These are phyloP conservation scores for Schizothecium vesticola DNA, from an alignment of 495 filamentous ascomycete species.

Conservation along the genomic window DNA sequence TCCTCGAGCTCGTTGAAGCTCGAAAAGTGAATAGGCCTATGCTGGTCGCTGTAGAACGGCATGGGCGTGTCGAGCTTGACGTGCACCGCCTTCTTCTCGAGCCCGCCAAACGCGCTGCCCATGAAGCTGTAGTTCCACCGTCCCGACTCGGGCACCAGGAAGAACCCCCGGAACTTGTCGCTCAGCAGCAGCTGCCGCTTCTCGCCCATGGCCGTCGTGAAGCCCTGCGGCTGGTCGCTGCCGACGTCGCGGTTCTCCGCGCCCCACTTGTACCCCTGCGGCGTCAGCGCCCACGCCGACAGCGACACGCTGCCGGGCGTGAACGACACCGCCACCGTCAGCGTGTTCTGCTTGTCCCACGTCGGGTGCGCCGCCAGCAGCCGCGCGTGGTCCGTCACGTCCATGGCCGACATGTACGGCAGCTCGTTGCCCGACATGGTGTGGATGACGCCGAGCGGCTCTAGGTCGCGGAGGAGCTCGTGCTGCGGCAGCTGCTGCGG, in stretches of 20 bases:
- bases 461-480: conserved; percentile 79
- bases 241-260: conserved; percentile 89
- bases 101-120: conserved; percentile 74
- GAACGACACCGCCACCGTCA: conserved; percentile 95
- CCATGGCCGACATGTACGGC: conserved; percentile 88
- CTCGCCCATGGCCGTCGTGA: conserved; percentile 86
- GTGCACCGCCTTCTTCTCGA: conserved; percentile 85
- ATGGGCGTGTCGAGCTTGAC: conserved; percentile 91
- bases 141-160: conserved; percentile 86
- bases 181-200: conserved; percentile 91
- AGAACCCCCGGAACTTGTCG: conserved; percentile 89
- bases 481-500: conserved; percentile 91
- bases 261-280: conserved; percentile 93
- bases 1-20: conserved; percentile 90
- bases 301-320: conserved; percentile 97
- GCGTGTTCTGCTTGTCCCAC: conserved; percentile 87
- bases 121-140: conserved; percentile 99
- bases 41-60: conserved; percentile 87
- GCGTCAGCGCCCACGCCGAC: conserved; percentile 85
- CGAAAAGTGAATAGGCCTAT: conserved; percentile 90
- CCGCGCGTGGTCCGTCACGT: conserved; percentile 88
- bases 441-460: conserved; percentile 93
- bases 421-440: conserved; percentile 92
- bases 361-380: conserved; percentile 75
- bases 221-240: conserved; percentile 89